phyloP scores from a whole-genome alignment of 345 rosid genomes.

The Lepidium africanum region DNA sequence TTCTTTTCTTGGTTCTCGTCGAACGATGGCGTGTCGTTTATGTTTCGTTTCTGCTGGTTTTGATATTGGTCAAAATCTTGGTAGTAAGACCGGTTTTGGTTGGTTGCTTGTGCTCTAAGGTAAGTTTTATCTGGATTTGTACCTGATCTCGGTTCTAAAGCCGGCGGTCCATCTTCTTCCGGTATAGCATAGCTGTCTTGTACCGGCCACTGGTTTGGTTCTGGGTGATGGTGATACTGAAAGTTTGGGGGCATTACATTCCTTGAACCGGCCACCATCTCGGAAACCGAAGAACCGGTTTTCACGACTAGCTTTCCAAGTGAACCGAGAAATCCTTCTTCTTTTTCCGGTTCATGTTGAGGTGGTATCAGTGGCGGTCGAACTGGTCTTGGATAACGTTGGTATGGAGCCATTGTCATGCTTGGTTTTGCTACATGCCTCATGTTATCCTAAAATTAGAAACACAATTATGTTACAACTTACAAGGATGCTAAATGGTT shows the following conservation, averaged over 20 bases:
- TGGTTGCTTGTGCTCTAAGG: constrained; percentile 37
- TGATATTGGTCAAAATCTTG: constrained; percentile 40
- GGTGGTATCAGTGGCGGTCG: constrained; percentile 68
- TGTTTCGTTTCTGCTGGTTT: constrained; percentile 32
- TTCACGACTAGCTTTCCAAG: constrained; percentile 60
- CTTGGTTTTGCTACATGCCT: constrained; percentile 37
- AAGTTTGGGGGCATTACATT: constrained; percentile 36
- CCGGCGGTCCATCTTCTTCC: constrained; percentile 71
- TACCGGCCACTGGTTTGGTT: constrained; percentile 51
- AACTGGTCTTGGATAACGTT: constrained; percentile 52
- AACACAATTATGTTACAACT: not conserved
- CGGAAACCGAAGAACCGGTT: constrained; percentile 64
- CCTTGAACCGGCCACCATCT: constrained; percentile 37
- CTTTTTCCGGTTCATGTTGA: constrained; percentile 57
- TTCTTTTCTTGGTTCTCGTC: constrained; percentile 66
- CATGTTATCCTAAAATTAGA: constrained; percentile 30
- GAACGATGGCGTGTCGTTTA: constrained; percentile 45
- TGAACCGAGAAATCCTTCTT: constrained; percentile 68
- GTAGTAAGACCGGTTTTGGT: constrained; percentile 46
- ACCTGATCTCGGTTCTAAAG: constrained; percentile 48
- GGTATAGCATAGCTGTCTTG: constrained; percentile 80
- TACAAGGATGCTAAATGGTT: not conserved
- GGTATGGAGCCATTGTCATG: constrained; percentile 42
- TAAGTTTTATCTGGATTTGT: constrained; percentile 42
- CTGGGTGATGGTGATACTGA: constrained; percentile 30